Base-by-base conservation (phyloP, 169 alveolate genomes). In the Theileria parva region DNA sequence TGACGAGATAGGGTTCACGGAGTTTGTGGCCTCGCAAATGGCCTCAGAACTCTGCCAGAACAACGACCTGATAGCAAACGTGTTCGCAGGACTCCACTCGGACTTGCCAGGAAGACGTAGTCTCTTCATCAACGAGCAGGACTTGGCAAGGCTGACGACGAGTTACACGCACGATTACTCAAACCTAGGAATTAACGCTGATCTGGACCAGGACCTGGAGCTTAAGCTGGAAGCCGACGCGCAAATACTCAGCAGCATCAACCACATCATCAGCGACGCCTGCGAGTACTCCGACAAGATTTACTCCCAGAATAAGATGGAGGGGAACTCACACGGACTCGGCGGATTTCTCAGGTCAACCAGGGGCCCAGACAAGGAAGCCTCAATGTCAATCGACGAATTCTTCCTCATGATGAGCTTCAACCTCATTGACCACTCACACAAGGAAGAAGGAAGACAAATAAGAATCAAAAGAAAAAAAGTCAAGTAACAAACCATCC, bases 21-120 rank as follows among this genome's bases (percentile, higher is more conserved):
- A 83, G 13, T 83, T 83, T 55, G 51, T 83, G 57, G 89, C 89
- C 44, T 76, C 89, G 27, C 89, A 83, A 48, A 25, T 75, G 68
- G 80, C 80, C 74, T 27, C 25, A 1, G 51, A 77, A 15, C 77
- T 76, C 57, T 61, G 68, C 57, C 80, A 83, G 23, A 13, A 74
- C 61, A 73, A 71, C 59, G 89, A 83, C 30, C 77, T 76, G 51
- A 83, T 83, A 28, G 25, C 80, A n/a, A 81, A 83, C 73, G 67
- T 79, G 2, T 83, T 83, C 55, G 89, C 89, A 7, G 89, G 89
- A 19, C 51, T 83, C 60, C 85, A 74, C 70, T 68, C 81, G 15
- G 89, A 83, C 51, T 39, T 77, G 15, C 86, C 86, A 19, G 89
- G 89, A 21, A 83, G 86, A 51, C n/a, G 89, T 39, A 73, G 85